Base-by-base conservation (phyloP, 1,284 basidiomycete species). In the Coriolopsis trogii region DNA sequence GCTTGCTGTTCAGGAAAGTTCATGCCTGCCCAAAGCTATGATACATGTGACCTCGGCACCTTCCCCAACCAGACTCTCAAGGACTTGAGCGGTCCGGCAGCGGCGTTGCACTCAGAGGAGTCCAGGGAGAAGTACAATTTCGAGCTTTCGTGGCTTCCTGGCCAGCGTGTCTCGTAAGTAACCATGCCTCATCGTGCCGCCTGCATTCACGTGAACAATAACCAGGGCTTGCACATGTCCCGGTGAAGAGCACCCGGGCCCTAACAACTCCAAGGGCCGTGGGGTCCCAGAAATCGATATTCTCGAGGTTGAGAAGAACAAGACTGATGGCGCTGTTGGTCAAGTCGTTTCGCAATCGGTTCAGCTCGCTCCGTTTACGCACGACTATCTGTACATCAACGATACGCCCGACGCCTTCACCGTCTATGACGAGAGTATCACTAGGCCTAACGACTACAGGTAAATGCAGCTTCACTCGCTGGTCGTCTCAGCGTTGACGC, bases 261-360 rank as follows among this genome's bases (percentile, higher is more conserved):
- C 93, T 12, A 69, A 77, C 34, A 74, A 75, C 30, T 46, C 70
- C 0, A 79, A 85, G 59, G 92, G 91, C 15, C 81, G 93, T 26
- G 78, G 85, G 0, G 90, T 92, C 0, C 93, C 93, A 5, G 93
- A 95, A 71, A 93, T 96, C 50, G 90, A 93, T 70, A 73, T 92
- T 33, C 78, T 93, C 52, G 90, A 93, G 67, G 89, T 88, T 5
- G 78, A 84, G 59, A 75, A 74, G 56, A 76, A 80, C 72, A 85
- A 84, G 64, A 71, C 75, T 6, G 58, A 56, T 5, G 60, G 49
- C 25, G 67, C 62, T 15, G 61, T 63, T 4, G 82, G 79, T 16
- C 77, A 81, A 65, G 80, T 82, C 7, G 79, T 82, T 6, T 85
- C 83, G 4, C 77, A 84, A 58, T 84, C 82, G 2, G 75, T 80